phyloP scores from a whole-genome alignment of 768 basidiomycete genomes.

The Boletus vermiculosoides region DNA sequence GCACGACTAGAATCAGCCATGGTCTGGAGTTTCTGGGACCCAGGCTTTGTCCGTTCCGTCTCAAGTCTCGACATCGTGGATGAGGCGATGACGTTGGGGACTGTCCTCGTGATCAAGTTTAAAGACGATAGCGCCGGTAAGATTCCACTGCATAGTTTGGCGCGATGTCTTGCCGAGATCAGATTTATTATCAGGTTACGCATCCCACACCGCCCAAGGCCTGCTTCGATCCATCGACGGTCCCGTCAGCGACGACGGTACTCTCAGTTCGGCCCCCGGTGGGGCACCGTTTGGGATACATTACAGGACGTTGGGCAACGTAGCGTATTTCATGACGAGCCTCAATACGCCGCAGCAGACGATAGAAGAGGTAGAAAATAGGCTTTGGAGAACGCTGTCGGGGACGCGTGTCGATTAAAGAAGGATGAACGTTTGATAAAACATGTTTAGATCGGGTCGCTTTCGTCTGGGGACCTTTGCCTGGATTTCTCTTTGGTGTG shows the following conservation, averaged over 20 bases:
- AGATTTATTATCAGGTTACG: slow-evolving; percentile 45
- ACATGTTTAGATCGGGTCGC: not conserved
- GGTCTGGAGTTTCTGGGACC: slow-evolving; percentile 90
- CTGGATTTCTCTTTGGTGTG: no score
- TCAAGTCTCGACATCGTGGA: slow-evolving; percentile 56
- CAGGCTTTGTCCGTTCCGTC: slow-evolving; percentile 60
- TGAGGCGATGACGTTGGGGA: slow-evolving; percentile 85
- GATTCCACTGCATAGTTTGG: not conserved
- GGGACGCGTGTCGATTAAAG: not conserved
- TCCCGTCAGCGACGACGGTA: slow-evolving; percentile 21
- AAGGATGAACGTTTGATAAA: not conserved
- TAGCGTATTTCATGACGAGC: slow-evolving; percentile 92
- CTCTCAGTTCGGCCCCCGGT: slow-evolving; percentile 45
- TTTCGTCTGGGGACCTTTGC: no score
- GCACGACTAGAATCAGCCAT: slow-evolving; percentile 12
- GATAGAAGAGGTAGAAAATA: slow-evolving; percentile 60
- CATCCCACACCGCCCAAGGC: slow-evolving; percentile 62
- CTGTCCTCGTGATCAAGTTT: slow-evolving; percentile 78
- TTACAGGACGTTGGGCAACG: slow-evolving; percentile 84
- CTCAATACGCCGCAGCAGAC: slow-evolving; percentile 62
- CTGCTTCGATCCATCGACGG: slow-evolving; percentile 53
- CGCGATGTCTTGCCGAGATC: not conserved
- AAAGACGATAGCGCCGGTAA: slow-evolving; percentile 56
- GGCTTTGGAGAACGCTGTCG: slow-evolving; percentile 47
- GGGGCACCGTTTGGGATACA: slow-evolving; percentile 69